Conservation (phyloP, 108 stramenopile species). For the Discostella stelligeroides region DNA sequence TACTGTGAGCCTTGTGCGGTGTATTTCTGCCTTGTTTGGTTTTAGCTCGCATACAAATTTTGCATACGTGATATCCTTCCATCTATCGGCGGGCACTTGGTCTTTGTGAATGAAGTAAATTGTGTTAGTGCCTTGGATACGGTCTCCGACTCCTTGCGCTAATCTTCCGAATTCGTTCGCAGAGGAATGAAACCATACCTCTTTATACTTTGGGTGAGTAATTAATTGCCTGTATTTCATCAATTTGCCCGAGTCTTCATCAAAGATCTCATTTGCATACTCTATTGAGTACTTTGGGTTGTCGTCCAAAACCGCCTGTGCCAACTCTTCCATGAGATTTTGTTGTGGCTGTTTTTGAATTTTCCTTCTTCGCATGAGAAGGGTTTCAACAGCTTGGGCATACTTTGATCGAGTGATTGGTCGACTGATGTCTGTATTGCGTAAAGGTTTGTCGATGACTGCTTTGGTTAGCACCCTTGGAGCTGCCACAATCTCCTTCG, state of each 20-base stretch:
- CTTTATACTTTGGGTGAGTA: too few relatives aligned
- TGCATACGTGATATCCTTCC: background rate
- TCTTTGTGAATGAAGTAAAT: background rate
- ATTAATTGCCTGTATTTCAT: too few relatives aligned
- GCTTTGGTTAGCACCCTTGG: background rate
- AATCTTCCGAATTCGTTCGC: too few relatives aligned
- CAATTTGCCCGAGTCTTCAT: too few relatives aligned
- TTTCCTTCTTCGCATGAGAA: background rate
- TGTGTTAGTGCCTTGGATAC: background rate
- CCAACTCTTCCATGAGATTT: background rate
- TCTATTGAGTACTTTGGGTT: background rate
- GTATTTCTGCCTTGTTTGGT: background rate
- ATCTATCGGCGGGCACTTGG: background rate
- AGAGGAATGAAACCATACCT: too few relatives aligned
- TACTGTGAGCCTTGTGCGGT: background rate
- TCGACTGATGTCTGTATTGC: background rate
- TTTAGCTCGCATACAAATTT: too few relatives aligned
- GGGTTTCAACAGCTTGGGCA: constrained; percentile 1
- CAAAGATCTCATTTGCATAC: background rate
- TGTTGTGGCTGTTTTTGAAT: background rate
- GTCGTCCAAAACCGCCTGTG: background rate
- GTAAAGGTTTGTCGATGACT: background rate
- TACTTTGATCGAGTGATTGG: constrained; percentile 6
- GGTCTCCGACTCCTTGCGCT: too few relatives aligned
- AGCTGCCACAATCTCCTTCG: too few relatives aligned